These are phyloP conservation scores for Malassezia caprae DNA, from an alignment of 1,284 basidiomycete species.

Conservation along the genomic window DNA sequence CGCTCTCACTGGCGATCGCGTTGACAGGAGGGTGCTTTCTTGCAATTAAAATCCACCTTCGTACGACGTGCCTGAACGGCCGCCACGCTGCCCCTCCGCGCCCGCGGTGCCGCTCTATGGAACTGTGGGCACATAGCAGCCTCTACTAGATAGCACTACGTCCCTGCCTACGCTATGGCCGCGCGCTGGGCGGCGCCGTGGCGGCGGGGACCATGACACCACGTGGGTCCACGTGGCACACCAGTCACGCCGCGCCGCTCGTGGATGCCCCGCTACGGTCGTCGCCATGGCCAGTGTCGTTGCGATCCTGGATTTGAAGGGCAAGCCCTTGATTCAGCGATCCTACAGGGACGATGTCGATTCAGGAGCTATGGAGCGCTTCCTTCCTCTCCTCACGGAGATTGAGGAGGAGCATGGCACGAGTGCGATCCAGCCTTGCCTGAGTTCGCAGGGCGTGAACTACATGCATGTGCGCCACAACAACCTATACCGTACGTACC, in stretches of 20 bases:
- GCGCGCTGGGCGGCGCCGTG: too few species aligned
- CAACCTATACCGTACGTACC: conserved; percentile 77
- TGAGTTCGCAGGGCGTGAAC: conserved; percentile 65
- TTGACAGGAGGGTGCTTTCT: neutral
- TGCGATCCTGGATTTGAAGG: conserved; percentile 94
- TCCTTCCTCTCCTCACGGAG: conserved; percentile 86
- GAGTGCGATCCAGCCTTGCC: conserved; percentile 68
- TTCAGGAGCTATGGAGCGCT: conserved; percentile 75
- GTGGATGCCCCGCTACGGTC: neutral
- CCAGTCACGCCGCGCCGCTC: neutral
- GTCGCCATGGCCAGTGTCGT: conserved; percentile 53
- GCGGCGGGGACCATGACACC: neutral
- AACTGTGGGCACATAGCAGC: neutral
- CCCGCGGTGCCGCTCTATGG: too few species aligned
- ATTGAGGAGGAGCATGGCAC: conserved; percentile 92
- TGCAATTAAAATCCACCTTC: neutral
- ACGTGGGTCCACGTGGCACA: neutral
- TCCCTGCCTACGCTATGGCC: neutral
- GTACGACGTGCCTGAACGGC: neutral
- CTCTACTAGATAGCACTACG: neutral
- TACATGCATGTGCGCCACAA: conserved; percentile 98
- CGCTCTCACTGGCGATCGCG: neutral
- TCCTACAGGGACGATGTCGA: conserved; percentile 94
- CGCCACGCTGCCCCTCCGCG: neutral
- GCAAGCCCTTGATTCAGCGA: conserved; percentile 95